Percentiles rank a stretch among this genome's conserved stretches.
Conservation (phyloP, 1,284 basidiomycete genomes). For the Rhodotorula sp. region DNA sequence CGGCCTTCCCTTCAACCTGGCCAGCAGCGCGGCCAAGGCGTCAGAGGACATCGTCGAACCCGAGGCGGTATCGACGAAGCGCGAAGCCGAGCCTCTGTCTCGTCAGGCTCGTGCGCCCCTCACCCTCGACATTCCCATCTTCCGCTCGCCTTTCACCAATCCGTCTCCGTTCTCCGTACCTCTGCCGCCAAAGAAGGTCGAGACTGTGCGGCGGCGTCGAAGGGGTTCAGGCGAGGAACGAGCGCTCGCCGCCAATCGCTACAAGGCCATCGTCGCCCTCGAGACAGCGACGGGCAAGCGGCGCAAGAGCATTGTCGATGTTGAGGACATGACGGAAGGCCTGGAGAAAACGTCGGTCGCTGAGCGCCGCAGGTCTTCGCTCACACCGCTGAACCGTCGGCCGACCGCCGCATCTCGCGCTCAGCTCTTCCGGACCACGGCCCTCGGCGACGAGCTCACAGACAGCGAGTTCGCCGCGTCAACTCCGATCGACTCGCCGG, state of each 20-base stretch:
- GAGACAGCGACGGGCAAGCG: slow-evolving; percentile 10
- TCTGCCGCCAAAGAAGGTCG: not conserved
- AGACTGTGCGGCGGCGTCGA: not conserved
- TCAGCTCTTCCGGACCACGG: too few relatives aligned
- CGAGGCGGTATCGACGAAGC: not conserved
- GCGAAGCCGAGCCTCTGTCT: not conserved
- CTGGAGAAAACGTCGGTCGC: not conserved
- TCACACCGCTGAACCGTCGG: slow-evolving; percentile 1
- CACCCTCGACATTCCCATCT: not conserved
- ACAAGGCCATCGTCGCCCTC: not conserved
- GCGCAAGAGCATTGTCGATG: slow-evolving; percentile 18
- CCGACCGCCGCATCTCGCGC: not conserved
- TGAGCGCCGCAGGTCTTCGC: slow-evolving; percentile 2
- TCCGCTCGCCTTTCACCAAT: slow-evolving; percentile 10
- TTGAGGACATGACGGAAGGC: slow-evolving; percentile 11
- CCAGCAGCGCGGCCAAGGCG: not conserved
- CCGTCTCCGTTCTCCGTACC: slow-evolving; percentile 6
- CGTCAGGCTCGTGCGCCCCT: not conserved
- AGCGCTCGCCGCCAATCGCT: slow-evolving; percentile 2
- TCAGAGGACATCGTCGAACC: not conserved
- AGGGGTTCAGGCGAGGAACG: not conserved
- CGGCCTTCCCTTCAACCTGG: not conserved
- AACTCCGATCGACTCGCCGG: not conserved
- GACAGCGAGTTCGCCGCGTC: not conserved
- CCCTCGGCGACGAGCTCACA: not conserved